A percentile compares a stretch with the other conserved stretches of the same genome.
phyloP scores from a whole-genome alignment of 2,329 filamentous ascomycete genomes.

The Fusarium beomiforme region DNA sequence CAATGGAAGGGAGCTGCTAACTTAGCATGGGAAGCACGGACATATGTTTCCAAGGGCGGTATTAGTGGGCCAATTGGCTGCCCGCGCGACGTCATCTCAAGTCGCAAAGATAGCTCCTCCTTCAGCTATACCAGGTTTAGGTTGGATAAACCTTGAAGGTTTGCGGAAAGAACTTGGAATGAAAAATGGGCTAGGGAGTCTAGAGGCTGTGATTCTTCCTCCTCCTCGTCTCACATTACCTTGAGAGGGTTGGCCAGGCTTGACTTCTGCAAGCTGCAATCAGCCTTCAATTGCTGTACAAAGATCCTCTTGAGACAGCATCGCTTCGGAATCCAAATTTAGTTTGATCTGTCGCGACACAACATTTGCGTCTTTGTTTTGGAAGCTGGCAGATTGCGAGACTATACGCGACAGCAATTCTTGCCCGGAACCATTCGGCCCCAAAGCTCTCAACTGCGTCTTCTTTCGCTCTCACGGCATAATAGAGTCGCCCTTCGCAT shows the following conservation, averaged over 20 bases:
- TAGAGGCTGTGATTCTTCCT: background rate
- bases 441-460: background rate
- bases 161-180: slow-evolving; percentile 26
- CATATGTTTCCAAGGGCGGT: background rate
- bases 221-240: background rate
- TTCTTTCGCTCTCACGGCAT: background rate
- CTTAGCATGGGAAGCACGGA: slow-evolving; percentile 25
- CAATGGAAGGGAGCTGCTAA: background rate
- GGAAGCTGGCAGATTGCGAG: slow-evolving; percentile 7
- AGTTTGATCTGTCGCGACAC: slow-evolving; percentile 28
- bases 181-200: background rate
- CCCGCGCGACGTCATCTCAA: slow-evolving; percentile 28
- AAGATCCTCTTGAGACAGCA: slow-evolving; percentile 25
- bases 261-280: slow-evolving; percentile 26
- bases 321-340: slow-evolving; percentile 22
- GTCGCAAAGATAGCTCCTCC: slow-evolving; percentile 26
- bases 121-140: slow-evolving; percentile 16
- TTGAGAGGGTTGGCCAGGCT: background rate
- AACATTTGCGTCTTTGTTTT: slow-evolving; percentile 9
- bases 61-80: slow-evolving; percentile 28
- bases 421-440: background rate
- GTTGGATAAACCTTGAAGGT: slow-evolving; percentile 24
- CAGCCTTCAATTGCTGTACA: slow-evolving; percentile 34
- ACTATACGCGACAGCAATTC: slow-evolving; percentile 3
- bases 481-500: background rate